Conservation (phyloP, 768 basidiomycete genomes). For the Xanthoconium stramineum region DNA sequence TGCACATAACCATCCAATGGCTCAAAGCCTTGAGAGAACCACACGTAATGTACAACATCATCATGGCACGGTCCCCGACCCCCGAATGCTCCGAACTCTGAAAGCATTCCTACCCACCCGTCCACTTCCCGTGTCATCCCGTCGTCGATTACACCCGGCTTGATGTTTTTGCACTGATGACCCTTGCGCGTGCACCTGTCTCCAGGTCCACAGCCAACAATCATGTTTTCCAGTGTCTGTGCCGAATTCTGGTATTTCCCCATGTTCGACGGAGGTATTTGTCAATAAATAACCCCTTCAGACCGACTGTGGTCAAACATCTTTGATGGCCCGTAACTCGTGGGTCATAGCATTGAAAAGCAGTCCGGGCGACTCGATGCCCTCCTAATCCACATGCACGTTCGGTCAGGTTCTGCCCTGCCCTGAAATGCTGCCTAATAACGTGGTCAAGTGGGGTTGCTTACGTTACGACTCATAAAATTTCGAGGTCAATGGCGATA, state of each 20-base stretch:
- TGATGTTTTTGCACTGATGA: neutral
- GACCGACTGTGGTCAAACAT: neutral
- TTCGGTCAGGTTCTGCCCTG: neutral
- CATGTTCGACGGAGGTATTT: neutral
- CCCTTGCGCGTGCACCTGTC: neutral
- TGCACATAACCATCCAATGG: slow-evolving; percentile 12
- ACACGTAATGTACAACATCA: neutral
- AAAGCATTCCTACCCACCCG: neutral
- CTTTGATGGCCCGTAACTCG: neutral
- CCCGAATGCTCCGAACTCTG: slow-evolving; percentile 2
- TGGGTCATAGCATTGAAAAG: neutral
- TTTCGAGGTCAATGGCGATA: neutral
- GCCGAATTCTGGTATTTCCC: neutral
- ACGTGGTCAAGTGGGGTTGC: neutral
- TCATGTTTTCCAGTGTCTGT: neutral
- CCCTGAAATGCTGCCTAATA: neutral
- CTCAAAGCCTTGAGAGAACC: neutral
- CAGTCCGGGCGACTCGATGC: neutral
- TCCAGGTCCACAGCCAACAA: slow-evolving; percentile 4
- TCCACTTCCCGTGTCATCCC: neutral
- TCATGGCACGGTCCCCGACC: neutral
- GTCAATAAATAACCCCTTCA: neutral
- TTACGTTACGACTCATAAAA: slow-evolving; percentile 14
- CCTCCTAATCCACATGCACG: neutral
- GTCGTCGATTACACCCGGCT: neutral